Base-by-base conservation (phyloP, 305 asterid genomes). In the Lippia alba region DNA sequence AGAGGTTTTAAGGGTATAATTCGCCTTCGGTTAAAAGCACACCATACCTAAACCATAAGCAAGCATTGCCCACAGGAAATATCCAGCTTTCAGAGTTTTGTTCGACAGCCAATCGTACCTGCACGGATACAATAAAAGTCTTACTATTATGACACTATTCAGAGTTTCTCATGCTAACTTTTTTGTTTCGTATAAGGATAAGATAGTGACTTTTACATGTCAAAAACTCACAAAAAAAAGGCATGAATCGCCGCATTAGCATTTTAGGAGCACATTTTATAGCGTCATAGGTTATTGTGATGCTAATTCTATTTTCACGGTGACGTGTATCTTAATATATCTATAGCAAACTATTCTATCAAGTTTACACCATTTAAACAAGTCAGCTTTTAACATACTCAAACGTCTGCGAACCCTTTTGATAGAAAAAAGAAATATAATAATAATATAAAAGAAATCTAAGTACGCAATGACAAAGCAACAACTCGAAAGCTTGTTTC, bases 31-130 rank as follows among this genome's bases (percentile, higher is more conserved):
- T 56, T 55, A 15, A 19, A 56, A 66, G 16, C 0, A 14, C 55
- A 57, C 16, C 65, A 64, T 84, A 89, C 96, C 96, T 78, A 84
- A 81, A 66, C 96, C 96, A 65, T 87, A 89, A 53, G 96, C 94
- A 61, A 82, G 16, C 94, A 89, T 89, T 69, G 96, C 90, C 87
- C 90, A 82, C 72, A 89, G 53, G 67, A 89, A 89, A 83, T 89
- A 89, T 46, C 96, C 96, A 39, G 80, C 67, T 66, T 76, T 82
- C 8, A 85, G 85, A 56, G 78, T 78, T 82, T 79, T 85, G 61
- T 79, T 84, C 17, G 87, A 79, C 61, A 89, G 79, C 90, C 90
- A 87, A 70, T 89, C 96, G 39, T 83, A 82, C 84, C 92, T 89
- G 82, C 78, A 74, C 80, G 64, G 16, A 67, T 36, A 57, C 53